Conservation (phyloP, 495 filamentous ascomycete genomes). For the Penicillium waksmanii region DNA sequence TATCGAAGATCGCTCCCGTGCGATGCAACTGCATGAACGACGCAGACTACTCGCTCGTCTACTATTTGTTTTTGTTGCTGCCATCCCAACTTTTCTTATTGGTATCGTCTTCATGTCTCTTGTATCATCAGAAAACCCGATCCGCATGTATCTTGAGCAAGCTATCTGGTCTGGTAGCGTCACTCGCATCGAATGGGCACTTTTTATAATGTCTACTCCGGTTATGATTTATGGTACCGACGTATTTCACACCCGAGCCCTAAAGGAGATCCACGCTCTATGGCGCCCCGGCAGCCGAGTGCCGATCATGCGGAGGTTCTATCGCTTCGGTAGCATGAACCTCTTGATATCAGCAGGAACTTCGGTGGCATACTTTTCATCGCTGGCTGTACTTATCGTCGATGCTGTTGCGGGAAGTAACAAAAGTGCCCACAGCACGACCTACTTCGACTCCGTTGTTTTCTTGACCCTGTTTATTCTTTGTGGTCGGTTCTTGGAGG, state of each 20-base stretch:
- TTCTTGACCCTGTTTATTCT: conserved; percentile 93
- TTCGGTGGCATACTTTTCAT: conserved; percentile 84
- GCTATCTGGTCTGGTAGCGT: conserved; percentile 73
- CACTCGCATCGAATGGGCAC: conserved; percentile 76
- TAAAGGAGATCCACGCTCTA: conserved; percentile 77
- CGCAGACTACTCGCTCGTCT: conserved; percentile 65
- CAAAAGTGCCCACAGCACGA: conserved; percentile 54
- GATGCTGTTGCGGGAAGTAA: conserved; percentile 54
- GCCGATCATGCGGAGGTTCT: conserved; percentile 77
- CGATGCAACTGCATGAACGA: conserved; percentile 68
- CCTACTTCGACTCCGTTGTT: conserved; percentile 94
- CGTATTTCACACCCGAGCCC: conserved; percentile 76
- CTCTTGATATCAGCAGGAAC: conserved; percentile 89
- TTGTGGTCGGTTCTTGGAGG: conserved; percentile 78
- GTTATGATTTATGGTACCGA: conserved; percentile 90
- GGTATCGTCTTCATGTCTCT: conserved; percentile 92
- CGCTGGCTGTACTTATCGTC: conserved; percentile 75
- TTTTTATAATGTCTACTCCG: conserved; percentile 85
- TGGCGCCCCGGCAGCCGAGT: conserved; percentile 82
- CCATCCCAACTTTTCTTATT: conserved; percentile 86
- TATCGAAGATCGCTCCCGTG: conserved; percentile 80
- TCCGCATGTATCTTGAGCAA: conserved; percentile 66
- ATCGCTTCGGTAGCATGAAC: conserved; percentile 96
- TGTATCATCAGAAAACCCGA: conserved; percentile 58
- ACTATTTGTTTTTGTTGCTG: conserved; percentile 69